Evolutionary conservation across 1,139 yeast species (phyloP).

Genomic region (Geotrichum candidum): DNA sequence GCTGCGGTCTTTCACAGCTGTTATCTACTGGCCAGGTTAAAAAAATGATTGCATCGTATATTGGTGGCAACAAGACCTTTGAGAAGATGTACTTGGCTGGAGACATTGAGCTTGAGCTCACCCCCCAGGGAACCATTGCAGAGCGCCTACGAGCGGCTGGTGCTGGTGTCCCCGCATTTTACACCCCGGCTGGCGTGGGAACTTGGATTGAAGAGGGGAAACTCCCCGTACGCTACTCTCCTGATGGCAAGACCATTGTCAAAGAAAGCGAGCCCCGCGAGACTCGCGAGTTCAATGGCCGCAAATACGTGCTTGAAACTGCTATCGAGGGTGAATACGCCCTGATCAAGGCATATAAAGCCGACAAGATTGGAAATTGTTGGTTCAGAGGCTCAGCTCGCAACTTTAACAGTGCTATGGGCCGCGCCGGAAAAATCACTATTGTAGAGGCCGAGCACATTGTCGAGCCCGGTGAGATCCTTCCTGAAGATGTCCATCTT

Average conservation of each 20-base stretch:
- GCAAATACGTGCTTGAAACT: conserved; percentile 41
- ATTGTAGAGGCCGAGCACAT: conserved; percentile 50
- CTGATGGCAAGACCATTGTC: conserved; percentile 33
- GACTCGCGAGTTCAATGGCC: conserved; percentile 41
- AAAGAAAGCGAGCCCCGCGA: conserved; percentile 40
- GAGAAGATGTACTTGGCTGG: conserved; percentile 42
- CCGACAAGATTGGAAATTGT: conserved; percentile 45
- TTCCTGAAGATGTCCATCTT: conserved; percentile 44
- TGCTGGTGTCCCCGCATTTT: conserved; percentile 48
- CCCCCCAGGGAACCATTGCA: conserved; percentile 49
- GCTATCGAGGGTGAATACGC: conserved; percentile 46
- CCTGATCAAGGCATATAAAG: conserved; percentile 44
- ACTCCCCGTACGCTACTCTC: conserved; percentile 41
- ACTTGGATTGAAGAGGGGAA: conserved; percentile 49
- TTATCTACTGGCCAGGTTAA: conserved; percentile 42
- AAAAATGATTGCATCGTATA: conserved; percentile 45
- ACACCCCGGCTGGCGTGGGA: conserved; percentile 47
- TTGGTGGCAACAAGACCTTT: conserved; percentile 45
- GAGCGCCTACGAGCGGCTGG: conserved; percentile 48
- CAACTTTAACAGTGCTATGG: conserved; percentile 45
- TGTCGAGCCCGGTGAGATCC: conserved; percentile 44
- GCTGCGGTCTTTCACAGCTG: conserved; percentile 42
- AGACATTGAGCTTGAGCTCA: conserved; percentile 42
- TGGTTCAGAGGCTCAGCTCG: conserved; percentile 45
- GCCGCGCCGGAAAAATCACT: conserved; percentile 43